Base-by-base conservation (phyloP, 164 flowering plant genomes). In the Stephania yunnanensis region DNA sequence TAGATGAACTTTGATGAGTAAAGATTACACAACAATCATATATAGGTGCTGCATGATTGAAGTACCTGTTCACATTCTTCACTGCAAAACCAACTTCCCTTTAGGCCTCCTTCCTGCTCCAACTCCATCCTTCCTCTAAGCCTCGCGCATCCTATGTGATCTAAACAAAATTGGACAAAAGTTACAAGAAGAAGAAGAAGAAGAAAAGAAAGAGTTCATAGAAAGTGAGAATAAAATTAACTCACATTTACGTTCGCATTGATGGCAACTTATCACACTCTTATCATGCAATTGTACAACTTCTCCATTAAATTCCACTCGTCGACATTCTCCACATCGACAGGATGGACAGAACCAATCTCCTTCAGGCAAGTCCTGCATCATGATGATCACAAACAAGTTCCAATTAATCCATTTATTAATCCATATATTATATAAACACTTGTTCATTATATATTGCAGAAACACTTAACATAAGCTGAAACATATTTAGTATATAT, bases 321-420 rank as follows among this genome's bases (percentile, higher is more conserved):
- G 68, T 25, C 84, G 88, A 85, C 99, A 95, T 79, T 86, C 82
- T 73, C 80, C 76, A 76, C 99, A 95, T 76, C 87, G 82, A 73
- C 99, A 95, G 63, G 92, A 87, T 69, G 89, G 92, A 74, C 99
- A 95, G 74, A 87, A 90, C 99, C 99, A 95, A 53, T 87, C 89
- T 71, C 95, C 99, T 67, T 87, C 89, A 1, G 95, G 98, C 74
- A 90, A 73, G 67, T 82, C 87, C 98, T 95, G 71, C 61, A 80
- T 50, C 29, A 75, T 15, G 44, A 70, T 11, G 44, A 71, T 11
- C 4, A 42, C 53, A 19, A 53, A 8, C 9, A 36, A 52, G 4
- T 48, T 63, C 9, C n/a, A 20, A 65, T 63, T 63, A 63, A 20
- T 63, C 66, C 42, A 36, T 36, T 36, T 36, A 13, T 20, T 15